These are phyloP conservation scores for Azolla pinnata DNA, from an alignment of 75 land plant genomes.

Conservation along the genomic window DNA sequence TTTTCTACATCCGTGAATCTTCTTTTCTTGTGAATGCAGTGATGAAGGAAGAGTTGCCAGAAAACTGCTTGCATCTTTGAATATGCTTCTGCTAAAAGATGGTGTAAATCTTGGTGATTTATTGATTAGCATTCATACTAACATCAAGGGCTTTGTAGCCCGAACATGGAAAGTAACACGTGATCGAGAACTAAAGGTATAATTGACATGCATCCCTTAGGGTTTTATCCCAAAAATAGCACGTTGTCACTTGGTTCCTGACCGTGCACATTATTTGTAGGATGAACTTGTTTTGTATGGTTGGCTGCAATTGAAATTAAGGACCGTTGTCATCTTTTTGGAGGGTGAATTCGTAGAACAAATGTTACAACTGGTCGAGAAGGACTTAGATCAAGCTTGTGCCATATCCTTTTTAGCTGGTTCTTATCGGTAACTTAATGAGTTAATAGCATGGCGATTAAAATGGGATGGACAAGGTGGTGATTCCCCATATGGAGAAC, in stretches of 20 bases:
- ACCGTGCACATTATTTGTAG: conserved; percentile 25
- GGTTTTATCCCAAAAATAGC: not conserved
- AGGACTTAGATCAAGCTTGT: conserved; percentile 68
- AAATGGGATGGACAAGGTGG: too few relatives aligned
- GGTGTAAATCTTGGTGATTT: conserved; percentile 68
- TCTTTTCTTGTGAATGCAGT: too few relatives aligned
- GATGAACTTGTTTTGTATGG: conserved; percentile 54
- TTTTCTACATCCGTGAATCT: too few relatives aligned
- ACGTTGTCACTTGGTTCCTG: not conserved
- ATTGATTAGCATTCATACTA: conserved; percentile 50
- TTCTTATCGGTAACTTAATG: conserved; percentile 36
- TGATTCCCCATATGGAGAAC: too few relatives aligned
- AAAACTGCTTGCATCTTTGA: conserved; percentile 70
- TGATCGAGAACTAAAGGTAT: conserved; percentile 71
- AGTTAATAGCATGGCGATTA: too few relatives aligned
- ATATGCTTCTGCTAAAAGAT: conserved; percentile 59
- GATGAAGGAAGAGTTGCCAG: conserved; percentile 74
- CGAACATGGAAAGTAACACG: conserved; percentile 71
- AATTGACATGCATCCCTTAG: not conserved
- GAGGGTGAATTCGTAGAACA: conserved; percentile 44
- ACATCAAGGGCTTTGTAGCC: conserved; percentile 47
- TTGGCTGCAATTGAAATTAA: conserved; percentile 53
- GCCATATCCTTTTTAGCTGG: conserved; percentile 9
- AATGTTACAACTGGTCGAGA: conserved; percentile 56
- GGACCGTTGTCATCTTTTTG: conserved; percentile 25